These are phyloP conservation scores for Ophiocordyceps polyrhachis-furcata DNA, from an alignment of 2,329 filamentous ascomycete species.

Conservation along the genomic window DNA sequence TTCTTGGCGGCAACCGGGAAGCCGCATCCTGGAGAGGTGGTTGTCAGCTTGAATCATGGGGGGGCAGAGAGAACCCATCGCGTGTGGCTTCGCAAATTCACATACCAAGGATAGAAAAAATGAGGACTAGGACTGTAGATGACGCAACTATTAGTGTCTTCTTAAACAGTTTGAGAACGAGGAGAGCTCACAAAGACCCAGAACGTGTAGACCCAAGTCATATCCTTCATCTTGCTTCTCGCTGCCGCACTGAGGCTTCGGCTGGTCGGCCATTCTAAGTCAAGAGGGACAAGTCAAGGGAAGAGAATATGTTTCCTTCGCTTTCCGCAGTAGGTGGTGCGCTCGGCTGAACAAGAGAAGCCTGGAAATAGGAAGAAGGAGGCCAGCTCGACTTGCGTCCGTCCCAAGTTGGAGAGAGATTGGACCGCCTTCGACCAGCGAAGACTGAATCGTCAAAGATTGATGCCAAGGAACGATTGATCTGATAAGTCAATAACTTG, in stretches of 20 bases:
- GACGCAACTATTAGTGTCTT: neutral
- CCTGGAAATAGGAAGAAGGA: neutral
- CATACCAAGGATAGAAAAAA: slow-evolving; percentile 10
- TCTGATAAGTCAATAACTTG: neutral
- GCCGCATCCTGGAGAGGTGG: slow-evolving; percentile 19
- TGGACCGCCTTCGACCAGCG: neutral
- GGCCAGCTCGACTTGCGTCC: neutral
- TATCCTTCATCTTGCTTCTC: slow-evolving; percentile 6
- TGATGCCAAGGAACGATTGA: neutral
- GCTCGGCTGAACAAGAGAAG: neutral
- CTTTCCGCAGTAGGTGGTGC: too few species aligned
- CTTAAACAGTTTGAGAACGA: too few species aligned
- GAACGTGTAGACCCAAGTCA: slow-evolving; percentile 10
- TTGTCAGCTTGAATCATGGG: neutral
- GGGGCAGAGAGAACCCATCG: too few species aligned
- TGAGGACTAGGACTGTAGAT: slow-evolving; percentile 10
- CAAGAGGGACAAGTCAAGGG: neutral
- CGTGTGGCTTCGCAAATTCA: too few species aligned
- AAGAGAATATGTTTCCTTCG: neutral
- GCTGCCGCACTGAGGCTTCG: slow-evolving; percentile 13
- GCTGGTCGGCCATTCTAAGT: neutral
- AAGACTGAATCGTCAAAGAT: neutral
- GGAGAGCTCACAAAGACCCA: slow-evolving; percentile 11
- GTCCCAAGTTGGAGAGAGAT: neutral
- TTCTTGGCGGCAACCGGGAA: slow-evolving; percentile 36